Percentiles rank a stretch among this genome's conserved stretches.
phyloP scores from a whole-genome alignment of 2,329 filamentous ascomycete species.

The Sporothrix mexicana region DNA sequence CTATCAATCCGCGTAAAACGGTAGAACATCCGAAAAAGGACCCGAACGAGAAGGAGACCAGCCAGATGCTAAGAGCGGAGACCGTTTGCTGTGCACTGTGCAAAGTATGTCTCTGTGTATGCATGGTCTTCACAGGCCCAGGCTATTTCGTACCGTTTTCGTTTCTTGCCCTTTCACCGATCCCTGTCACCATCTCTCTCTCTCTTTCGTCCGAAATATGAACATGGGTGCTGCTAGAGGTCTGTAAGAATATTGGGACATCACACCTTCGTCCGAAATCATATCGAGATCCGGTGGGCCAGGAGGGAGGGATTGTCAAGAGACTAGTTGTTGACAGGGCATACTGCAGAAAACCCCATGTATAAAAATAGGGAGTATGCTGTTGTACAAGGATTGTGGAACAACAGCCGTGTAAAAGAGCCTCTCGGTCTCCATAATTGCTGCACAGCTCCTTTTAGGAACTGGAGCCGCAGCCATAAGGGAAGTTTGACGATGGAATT shows the following conservation, averaged over 20 bases:
- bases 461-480: background rate
- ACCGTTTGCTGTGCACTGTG: background rate
- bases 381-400: background rate
- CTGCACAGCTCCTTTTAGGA: slow-evolving; percentile 1
- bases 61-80: background rate
- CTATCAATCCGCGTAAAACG: background rate
- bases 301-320: background rate
- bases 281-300: slow-evolving; percentile 10
- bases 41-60: background rate
- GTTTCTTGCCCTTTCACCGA: background rate
- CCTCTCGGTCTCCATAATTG: slow-evolving; percentile 12
- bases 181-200: background rate
- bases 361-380: background rate
- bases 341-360: background rate
- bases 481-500: background rate
- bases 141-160: background rate
- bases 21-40: background rate
- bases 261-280: background rate
- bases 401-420: slow-evolving; percentile 7
- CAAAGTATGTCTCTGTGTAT: background rate
- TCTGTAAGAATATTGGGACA: background rate
- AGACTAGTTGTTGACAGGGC: too few relatives aligned
- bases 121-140: background rate
- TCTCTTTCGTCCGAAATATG: slow-evolving; percentile 2
- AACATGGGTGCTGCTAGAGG: background rate